Conservation (phyloP, 2,329 filamentous ascomycete species). For the Graphiopsis chlorocephala region DNA sequence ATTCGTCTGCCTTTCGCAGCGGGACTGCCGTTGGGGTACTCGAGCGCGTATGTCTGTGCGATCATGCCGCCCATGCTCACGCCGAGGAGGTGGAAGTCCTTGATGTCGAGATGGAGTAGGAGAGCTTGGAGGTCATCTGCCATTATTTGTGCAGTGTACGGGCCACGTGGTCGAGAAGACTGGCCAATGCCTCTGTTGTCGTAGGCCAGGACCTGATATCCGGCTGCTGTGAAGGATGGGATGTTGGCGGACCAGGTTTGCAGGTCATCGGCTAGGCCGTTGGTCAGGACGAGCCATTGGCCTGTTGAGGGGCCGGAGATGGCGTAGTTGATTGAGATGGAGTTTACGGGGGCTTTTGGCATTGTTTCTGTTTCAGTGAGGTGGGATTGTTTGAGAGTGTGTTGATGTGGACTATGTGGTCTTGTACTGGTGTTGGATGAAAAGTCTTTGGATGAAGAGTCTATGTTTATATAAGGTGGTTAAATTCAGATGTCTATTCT, state of each 20-base stretch:
- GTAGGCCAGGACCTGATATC: constrained; percentile 23
- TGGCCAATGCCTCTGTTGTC: constrained; percentile 28
- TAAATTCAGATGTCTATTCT: neutral
- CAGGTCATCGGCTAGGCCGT: constrained; percentile 27
- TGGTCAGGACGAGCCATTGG: constrained; percentile 23
- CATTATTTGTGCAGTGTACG: constrained; percentile 23
- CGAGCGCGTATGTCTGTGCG: constrained; percentile 23
- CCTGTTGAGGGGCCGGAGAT: neutral
- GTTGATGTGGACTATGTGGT: neutral
- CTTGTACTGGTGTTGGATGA: neutral
- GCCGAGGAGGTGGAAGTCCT: constrained; percentile 24
- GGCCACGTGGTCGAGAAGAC: constrained; percentile 19
- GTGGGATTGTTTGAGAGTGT: neutral
- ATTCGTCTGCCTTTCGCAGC: constrained; percentile 16
- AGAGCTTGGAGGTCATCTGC: constrained; percentile 25
- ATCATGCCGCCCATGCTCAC: constrained; percentile 30
- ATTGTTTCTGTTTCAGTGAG: neutral
- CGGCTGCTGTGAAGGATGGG: constrained; percentile 19
- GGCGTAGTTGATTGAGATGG: constrained; percentile 22
- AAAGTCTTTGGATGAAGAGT: neutral
- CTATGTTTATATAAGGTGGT: neutral
- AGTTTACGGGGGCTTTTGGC: constrained; percentile 19
- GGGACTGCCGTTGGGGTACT: constrained; percentile 20
- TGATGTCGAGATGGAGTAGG: constrained; percentile 18
- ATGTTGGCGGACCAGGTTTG: constrained; percentile 23